Evolutionary conservation across 1,139 yeast species (phyloP).

Genomic region (Nakaseomyces bracarensis): DNA sequence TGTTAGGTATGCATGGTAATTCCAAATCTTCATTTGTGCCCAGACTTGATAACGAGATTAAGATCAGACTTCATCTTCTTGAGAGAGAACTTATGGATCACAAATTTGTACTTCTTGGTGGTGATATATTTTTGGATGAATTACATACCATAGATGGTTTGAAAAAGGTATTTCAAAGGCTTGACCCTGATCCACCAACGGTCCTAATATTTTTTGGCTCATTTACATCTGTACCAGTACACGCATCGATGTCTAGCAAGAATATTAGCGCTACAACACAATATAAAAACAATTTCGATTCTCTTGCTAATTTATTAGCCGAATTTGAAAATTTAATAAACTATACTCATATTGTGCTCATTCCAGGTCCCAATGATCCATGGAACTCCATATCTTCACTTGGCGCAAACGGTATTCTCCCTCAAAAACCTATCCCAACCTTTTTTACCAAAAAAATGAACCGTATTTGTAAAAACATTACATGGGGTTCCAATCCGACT

Average conservation of each 20-base stretch:
- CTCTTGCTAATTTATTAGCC: slow-evolving; percentile 50
- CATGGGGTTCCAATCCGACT: slow-evolving; percentile 73
- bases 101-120: slow-evolving; percentile 61
- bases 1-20: slow-evolving; percentile 51
- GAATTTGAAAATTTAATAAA: slow-evolving; percentile 40
- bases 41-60: slow-evolving; percentile 53
- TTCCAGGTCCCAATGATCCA: slow-evolving; percentile 91
- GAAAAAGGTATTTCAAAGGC: slow-evolving; percentile 44
- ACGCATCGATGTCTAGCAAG: slow-evolving; percentile 38
- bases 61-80: slow-evolving; percentile 44
- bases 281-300: slow-evolving; percentile 69
- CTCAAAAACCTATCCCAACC: slow-evolving; percentile 62
- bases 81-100: slow-evolving; percentile 53
- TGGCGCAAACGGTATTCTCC: slow-evolving; percentile 62
- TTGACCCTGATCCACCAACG: slow-evolving; percentile 48
- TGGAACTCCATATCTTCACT: slow-evolving; percentile 69
- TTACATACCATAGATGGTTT: slow-evolving; percentile 50
- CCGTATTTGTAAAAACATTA: slow-evolving; percentile 54
- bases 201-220: slow-evolving; percentile 62
- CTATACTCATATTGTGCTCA: slow-evolving; percentile 48
- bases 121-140: slow-evolving; percentile 62
- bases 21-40: slow-evolving; percentile 35
- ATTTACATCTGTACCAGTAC: slow-evolving; percentile 53
- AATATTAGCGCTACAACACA: slow-evolving; percentile 35
- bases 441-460: slow-evolving; percentile 61